Evolutionary conservation across 768 basidiomycete genomes (phyloP), one percentile per base, ranked within the genome.

Genomic region (Russula sp.): DNA sequence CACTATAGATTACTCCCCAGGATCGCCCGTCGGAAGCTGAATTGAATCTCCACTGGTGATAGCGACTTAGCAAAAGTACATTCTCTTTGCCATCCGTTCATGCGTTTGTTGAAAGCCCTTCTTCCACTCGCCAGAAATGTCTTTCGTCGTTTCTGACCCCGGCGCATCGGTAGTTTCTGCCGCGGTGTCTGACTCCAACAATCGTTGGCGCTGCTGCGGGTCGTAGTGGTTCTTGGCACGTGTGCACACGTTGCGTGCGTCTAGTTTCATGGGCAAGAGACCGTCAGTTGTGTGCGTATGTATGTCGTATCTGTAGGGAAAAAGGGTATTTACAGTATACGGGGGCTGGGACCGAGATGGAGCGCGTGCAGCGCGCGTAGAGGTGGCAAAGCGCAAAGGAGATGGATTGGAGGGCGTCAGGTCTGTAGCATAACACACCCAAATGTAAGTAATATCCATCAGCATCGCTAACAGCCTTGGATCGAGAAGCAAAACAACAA

Each of bases 161-260:
- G 25, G 25, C 25, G 25, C 25, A 29, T 29, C 25, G 25, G 25
- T 29, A 29, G 25, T 29, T 29, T 29, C 25, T 29, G 79, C 7
- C 8, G 20, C 29, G 0, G 36, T 51, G 5, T 59, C 75, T 7
- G 87, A 22, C 0, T 10, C 84, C 0, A 82, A 82, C 60, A 86
- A 75, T 61, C 83, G 80, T 0, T 86, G 65, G 7, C 73, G 68
- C 7, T 74, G 75, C 16, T 78, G 73, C 0, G 88, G 88, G 59
- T 85, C 81, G 66, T 86, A 90, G 66, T 91, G 88, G 66, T 88
- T 87, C 73, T 87, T 89, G 0, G 88, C 86, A 4, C 90, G 80
- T 1, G 84, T 76, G 68, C 89, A 92, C 18, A 83, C 78, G 25
- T 85, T 87, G 70, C 90, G 87, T 10, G 88, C 88, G 70, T 90